Conservation (phyloP, 345 rosid species). For the Moricandia arvensis region DNA sequence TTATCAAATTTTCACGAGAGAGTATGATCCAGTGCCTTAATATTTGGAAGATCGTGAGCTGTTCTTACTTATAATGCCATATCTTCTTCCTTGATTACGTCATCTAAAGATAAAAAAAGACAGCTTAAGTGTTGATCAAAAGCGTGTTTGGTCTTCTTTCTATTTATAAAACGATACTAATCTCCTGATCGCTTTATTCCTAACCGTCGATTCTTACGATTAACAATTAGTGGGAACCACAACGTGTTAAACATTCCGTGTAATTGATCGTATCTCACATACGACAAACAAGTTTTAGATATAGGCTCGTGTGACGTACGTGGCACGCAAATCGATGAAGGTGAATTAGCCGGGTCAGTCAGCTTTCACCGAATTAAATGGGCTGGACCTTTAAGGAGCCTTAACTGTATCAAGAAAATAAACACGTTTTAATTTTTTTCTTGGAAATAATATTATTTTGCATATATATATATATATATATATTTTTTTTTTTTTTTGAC, state of each 20-base stretch:
- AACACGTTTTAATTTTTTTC: no score
- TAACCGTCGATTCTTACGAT: not conserved
- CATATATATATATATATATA: no score
- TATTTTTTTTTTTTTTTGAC: no score
- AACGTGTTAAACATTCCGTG: not conserved
- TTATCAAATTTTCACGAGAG: not conserved
- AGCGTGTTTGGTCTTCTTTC: constrained; percentile 53
- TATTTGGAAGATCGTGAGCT: not conserved
- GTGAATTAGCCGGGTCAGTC: not conserved
- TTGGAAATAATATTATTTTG: no score
- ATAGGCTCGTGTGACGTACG: constrained; percentile 18
- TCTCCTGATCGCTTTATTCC: not conserved
- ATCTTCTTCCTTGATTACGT: constrained; percentile 11
- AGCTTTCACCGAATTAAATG: not conserved
- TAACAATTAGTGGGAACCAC: not conserved
- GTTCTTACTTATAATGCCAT: constrained; percentile 8
- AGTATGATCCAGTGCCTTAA: constrained; percentile 29
- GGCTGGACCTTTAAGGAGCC: not conserved
- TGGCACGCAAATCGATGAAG: constrained; percentile 26
- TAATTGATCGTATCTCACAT: not conserved
- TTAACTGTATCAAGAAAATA: no score
- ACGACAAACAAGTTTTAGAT: not conserved
- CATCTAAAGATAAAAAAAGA: not conserved
- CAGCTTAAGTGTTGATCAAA: not conserved
- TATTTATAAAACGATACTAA: constrained; percentile 23